Evolutionary conservation across 2,329 filamentous ascomycete species (phyloP).

Genomic region (Blastomyces percursus): DNA sequence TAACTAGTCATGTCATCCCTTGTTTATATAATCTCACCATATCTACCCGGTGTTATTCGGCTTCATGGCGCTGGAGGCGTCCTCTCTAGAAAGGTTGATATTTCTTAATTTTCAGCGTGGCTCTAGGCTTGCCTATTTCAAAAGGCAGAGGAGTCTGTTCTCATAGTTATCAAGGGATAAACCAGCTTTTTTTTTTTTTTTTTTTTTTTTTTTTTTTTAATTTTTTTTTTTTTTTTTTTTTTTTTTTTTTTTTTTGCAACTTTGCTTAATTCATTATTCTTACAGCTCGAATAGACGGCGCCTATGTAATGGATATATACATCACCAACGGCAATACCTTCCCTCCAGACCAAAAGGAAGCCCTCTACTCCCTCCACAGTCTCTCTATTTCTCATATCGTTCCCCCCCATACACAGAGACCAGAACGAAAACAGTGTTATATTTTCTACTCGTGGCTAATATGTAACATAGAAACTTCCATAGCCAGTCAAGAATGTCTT

Average conservation of each 20-base stretch:
- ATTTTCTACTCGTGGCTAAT: neutral
- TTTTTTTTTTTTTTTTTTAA: no score
- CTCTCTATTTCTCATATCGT: neutral
- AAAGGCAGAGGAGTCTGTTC: neutral
- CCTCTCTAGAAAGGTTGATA: neutral
- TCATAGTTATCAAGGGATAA: neutral
- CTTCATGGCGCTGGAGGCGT: neutral
- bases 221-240: no score
- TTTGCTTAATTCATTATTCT: neutral
- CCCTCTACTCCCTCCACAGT: neutral
- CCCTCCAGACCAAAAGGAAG: neutral
- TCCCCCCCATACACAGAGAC: neutral
- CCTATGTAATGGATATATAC: neutral
- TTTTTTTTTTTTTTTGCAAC: no score
- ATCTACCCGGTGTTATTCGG: neutral
- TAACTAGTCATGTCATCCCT: neutral
- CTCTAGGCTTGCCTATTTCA: neutral
- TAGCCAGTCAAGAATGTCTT: neutral
- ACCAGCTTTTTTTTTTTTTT: no score
- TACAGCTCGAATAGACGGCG: neutral
- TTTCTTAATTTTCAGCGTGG: neutral
- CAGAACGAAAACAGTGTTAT: neutral
- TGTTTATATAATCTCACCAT: neutral
- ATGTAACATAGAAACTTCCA: neutral
- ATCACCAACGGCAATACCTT: neutral